These are phyloP conservation scores for Wakefieldia striispora DNA, from an alignment of 768 basidiomycete genomes.

Conservation along the genomic window DNA sequence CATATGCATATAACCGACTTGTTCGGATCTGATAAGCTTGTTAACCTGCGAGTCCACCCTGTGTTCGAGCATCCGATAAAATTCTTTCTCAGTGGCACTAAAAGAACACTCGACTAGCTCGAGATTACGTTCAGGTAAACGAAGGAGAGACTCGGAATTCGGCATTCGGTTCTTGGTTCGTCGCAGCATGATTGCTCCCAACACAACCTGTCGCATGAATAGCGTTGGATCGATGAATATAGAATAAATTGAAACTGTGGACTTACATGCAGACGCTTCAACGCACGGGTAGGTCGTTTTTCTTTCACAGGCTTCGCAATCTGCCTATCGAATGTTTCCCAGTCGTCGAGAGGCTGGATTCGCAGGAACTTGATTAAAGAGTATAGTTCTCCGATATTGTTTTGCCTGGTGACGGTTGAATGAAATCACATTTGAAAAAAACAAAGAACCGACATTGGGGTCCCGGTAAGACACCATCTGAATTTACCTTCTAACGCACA, in stretches of 20 bases:
- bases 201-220: conserved; percentile 53
- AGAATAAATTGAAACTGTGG: neutral
- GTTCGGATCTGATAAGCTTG: conserved; percentile 56
- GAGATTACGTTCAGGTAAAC: conserved; percentile 74
- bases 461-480: conserved; percentile 88
- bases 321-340: conserved; percentile 72
- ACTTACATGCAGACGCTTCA: conserved; percentile 79
- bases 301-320: conserved; percentile 79
- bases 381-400: conserved; percentile 88
- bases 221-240: neutral
- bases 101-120: conserved; percentile 76
- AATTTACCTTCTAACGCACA: conserved; percentile 74
- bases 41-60: conserved; percentile 68
- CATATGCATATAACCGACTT: conserved; percentile 65
- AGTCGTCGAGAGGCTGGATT: conserved; percentile 76
- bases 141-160: conserved; percentile 82
- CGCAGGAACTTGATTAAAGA: conserved; percentile 88
- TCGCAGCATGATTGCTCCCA: conserved; percentile 86
- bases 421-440: conserved; percentile 1
- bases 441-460: conserved; percentile 57
- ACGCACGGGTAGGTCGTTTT: conserved; percentile 60
- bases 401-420: conserved; percentile 54
- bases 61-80: conserved; percentile 71
- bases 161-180: conserved; percentile 71
- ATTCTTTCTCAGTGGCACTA: conserved; percentile 68